Base-by-base conservation (phyloP, 192 early-diverging fungal species). In the Entomortierella beljakovae region DNA sequence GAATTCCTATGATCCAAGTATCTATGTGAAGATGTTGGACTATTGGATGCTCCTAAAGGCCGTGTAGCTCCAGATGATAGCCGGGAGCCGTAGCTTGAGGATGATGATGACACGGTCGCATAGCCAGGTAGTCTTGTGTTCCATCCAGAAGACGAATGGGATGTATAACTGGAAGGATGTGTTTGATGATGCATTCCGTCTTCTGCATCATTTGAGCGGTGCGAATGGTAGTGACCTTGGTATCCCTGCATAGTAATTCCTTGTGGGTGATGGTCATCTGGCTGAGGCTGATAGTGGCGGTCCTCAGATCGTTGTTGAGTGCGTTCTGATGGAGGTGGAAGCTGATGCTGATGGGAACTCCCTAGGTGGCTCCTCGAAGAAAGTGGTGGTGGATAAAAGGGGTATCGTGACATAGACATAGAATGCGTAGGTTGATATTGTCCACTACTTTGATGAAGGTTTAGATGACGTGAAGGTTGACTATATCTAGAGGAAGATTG, bases 211-310 rank as follows among this genome's bases (percentile, higher is more conserved):
- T 29, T 52, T 6, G 54, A 18, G 7, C 51, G 54, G 29, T 53
- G 51, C 4, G 28, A 13, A 38, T 49, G 55, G 1, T n/a, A 49
- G 20, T 29, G 40, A 60, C 67, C 66, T 52, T 79, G 75, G 13
- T 77, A 77, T 8, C 73, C 73, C 31, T 68, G 65, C 73, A 77
- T 68, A 8, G 65, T 79, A 57, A 79, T 79, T 16, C 33, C 56
- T 8, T 55, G 56, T 1, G 66, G 61, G 26, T 74, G 63, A 11
- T 61, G 56, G 2, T 58, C 57, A 22, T 65, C 56, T 7, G 23
- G 55, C 2, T 52, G 38, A 20, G 62, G 53, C 18, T 53, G 43
- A 37, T 57, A 31, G 8, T 38, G 53, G 49, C 13, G 62, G 25
- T 59, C 56, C 28, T 57, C 53, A 23, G 53, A 23, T 6, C 18